These are phyloP conservation scores for Paramecium sexaurelia DNA, from an alignment of 73 alveolate species.

Conservation along the genomic window DNA sequence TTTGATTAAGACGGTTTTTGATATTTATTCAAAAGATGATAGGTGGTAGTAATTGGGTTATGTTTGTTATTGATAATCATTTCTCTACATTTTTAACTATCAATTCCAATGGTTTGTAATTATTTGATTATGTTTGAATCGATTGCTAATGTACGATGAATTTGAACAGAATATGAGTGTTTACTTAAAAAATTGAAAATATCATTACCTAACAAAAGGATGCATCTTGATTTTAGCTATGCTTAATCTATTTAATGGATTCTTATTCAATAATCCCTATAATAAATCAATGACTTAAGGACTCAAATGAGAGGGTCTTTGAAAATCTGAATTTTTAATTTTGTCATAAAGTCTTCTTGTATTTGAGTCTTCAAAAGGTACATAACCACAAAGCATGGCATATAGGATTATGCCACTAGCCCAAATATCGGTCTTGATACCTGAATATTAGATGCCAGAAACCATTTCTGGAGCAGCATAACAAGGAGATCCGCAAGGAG, in stretches of 20 bases:
- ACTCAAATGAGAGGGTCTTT: conserved; percentile 54
- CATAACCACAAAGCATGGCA: conserved; percentile 88
- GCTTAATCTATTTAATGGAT: conserved; percentile 71
- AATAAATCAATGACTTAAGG: conserved; percentile 50
- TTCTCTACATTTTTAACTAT: conserved; percentile 66
- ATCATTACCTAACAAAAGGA: conserved; percentile 76
- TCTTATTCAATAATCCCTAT: conserved; percentile 67
- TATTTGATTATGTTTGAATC: conserved; percentile 64
- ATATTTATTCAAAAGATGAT: conserved; percentile 69
- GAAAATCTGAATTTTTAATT: conserved; percentile 71
- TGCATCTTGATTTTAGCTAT: conserved; percentile 71
- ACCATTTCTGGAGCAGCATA: conserved; percentile 92
- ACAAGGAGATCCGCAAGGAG: conserved; percentile 90
- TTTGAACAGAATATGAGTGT: neutral
- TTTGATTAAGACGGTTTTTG: neutral
- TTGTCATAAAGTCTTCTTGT: conserved; percentile 79
- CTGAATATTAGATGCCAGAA: conserved; percentile 76
- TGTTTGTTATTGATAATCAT: conserved; percentile 80
- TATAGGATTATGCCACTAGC: conserved; percentile 81
- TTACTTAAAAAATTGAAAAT: neutral
- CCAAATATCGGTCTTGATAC: conserved; percentile 82
- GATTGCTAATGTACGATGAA: conserved; percentile 51
- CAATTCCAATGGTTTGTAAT: conserved; percentile 61
- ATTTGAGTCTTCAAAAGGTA: conserved; percentile 88
- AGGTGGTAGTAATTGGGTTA: conserved; percentile 87